phyloP scores from a whole-genome alignment of 2,329 filamentous ascomycete genomes.

The Fusarium nematophilum region DNA sequence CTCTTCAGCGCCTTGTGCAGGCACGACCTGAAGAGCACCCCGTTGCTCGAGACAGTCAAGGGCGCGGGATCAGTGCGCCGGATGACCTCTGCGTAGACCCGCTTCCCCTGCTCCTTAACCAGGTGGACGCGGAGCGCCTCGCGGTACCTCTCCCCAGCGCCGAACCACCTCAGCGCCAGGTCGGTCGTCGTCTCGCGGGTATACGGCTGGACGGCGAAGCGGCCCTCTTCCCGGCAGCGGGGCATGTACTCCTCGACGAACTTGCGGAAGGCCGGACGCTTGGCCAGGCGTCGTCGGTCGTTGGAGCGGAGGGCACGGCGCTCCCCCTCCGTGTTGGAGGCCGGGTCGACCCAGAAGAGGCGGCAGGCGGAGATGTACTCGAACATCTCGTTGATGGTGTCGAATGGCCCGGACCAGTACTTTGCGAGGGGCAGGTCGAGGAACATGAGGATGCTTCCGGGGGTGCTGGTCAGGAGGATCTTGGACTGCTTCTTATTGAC shows the following conservation, averaged over 20 bases:
- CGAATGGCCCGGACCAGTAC: slow-evolving; percentile 68
- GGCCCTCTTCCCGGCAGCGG: slow-evolving; percentile 54
- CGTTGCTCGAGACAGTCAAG: too few relatives aligned
- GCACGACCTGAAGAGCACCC: slow-evolving; percentile 47
- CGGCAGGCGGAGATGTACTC: slow-evolving; percentile 68
- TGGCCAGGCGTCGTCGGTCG: slow-evolving; percentile 66
- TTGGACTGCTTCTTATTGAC: slow-evolving; percentile 66
- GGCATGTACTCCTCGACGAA: slow-evolving; percentile 76
- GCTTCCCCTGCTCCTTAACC: slow-evolving; percentile 52
- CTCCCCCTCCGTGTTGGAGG: slow-evolving; percentile 46
- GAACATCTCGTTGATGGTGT: slow-evolving; percentile 66
- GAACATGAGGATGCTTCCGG: slow-evolving; percentile 68
- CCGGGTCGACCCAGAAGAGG: slow-evolving; percentile 63
- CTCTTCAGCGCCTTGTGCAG: slow-evolving; percentile 58
- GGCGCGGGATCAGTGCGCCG: too few relatives aligned
- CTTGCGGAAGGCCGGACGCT: slow-evolving; percentile 66
- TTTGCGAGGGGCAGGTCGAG: slow-evolving; percentile 64
- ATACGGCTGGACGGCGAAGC: slow-evolving; percentile 44
- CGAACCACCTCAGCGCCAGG: slow-evolving; percentile 66
- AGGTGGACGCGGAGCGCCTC: slow-evolving; percentile 51
- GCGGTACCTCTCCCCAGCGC: slow-evolving; percentile 56
- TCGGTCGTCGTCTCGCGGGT: slow-evolving; percentile 60
- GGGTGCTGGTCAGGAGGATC: slow-evolving; percentile 70
- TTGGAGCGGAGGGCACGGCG: slow-evolving; percentile 56
- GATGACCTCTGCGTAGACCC: too few relatives aligned